phyloP scores from a whole-genome alignment of 2,329 filamentous ascomycete genomes.

The Colletotrichum sp. region DNA sequence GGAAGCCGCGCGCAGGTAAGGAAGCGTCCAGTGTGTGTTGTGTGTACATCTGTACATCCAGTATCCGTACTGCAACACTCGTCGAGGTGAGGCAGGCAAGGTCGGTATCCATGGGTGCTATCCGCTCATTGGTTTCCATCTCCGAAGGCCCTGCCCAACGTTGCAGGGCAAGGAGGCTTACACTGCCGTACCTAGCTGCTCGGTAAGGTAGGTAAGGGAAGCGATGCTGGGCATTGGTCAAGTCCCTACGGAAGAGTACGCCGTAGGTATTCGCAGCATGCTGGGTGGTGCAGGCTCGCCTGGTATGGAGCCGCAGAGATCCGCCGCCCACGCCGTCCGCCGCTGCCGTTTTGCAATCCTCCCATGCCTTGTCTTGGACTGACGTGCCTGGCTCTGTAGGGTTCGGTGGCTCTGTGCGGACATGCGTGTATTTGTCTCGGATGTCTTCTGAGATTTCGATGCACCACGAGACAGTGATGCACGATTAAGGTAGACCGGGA shows the following conservation, averaged over 20 bases:
- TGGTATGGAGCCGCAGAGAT: not conserved
- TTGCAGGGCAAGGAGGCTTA: not conserved
- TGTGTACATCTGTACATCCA: not conserved
- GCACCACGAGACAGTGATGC: slow-evolving; percentile 1
- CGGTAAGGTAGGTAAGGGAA: not conserved
- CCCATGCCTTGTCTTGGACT: not conserved
- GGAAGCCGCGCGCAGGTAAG: not conserved
- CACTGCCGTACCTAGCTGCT: not conserved
- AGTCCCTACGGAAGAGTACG: not conserved
- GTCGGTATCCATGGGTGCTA: not conserved
- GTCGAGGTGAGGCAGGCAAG: not conserved
- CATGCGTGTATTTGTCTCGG: slow-evolving; percentile 2
- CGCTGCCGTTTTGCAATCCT: not conserved
- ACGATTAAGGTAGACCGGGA: not conserved
- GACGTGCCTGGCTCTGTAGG: not conserved
- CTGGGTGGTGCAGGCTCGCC: not conserved
- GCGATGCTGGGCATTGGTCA: not conserved
- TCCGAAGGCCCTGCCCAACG: not conserved
- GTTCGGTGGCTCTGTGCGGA: not conserved
- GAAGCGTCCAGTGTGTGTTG: not conserved
- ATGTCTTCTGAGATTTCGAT: not conserved
- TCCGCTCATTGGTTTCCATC: not conserved
- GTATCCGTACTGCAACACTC: not conserved
- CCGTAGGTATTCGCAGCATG: not conserved
- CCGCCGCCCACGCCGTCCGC: not conserved